Conservation (phyloP, 2,329 filamentous ascomycete genomes). For the Botrytis aclada region DNA sequence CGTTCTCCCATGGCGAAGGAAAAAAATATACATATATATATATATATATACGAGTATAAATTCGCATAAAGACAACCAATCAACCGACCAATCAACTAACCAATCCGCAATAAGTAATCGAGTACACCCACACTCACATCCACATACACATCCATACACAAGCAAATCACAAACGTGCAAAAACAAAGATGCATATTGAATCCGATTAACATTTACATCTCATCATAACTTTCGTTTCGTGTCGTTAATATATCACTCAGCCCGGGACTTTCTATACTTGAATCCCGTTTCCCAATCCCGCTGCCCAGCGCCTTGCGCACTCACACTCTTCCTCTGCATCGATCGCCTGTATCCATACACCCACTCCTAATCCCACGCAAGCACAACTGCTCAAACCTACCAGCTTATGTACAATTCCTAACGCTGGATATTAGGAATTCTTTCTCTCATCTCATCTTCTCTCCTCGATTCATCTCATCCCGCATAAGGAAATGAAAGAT, state of each 20-base stretch:
- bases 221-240: constrained; percentile 9
- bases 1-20: no score
- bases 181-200: neutral
- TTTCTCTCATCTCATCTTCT: neutral
- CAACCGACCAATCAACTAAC: no score
- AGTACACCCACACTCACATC: no score
- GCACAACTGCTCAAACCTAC: neutral
- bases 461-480: neutral
- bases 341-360: neutral
- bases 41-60: no score
- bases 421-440: neutral
- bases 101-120: no score
- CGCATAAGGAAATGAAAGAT: neutral
- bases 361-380: no score
- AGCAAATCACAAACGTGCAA: neutral
- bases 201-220: constrained; percentile 10
- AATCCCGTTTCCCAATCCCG: neutral
- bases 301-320: neutral
- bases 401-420: constrained; percentile 17
- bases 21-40: no score
- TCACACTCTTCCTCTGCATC: neutral
- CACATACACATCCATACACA: neutral
- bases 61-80: no score
- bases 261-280: neutral
- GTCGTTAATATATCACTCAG: neutral